phyloP scores from a whole-genome alignment of 805 yeast genomes.

The Hanseniaspora lindneri region DNA sequence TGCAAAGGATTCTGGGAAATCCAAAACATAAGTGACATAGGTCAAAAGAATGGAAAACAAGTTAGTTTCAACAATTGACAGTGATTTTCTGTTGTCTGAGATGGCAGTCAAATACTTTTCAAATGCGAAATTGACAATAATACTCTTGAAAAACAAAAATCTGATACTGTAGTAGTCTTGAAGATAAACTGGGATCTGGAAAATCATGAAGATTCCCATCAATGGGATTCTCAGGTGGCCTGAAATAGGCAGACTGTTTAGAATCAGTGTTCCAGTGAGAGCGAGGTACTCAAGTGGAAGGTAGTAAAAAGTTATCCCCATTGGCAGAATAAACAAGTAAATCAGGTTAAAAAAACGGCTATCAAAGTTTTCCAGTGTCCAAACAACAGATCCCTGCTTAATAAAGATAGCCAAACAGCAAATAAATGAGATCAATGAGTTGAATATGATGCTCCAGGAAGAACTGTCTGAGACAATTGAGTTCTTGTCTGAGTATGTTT shows the following conservation, averaged over 20 bases:
- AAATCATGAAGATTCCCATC: constrained; percentile 22
- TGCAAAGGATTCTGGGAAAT: constrained; percentile 19
- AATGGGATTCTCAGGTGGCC: constrained; percentile 20
- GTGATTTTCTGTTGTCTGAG: constrained; percentile 29
- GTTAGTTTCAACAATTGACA: constrained; percentile 31
- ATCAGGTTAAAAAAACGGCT: constrained; percentile 10
- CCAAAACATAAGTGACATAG: constrained; percentile 27
- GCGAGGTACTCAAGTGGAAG: constrained; percentile 8
- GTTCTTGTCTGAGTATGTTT: constrained; percentile 8
- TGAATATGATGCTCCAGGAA: constrained; percentile 6
- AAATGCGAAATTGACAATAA: constrained; percentile 23
- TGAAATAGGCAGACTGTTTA: constrained; percentile 17
- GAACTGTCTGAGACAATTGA: constrained; percentile 3
- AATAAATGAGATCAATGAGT: constrained; percentile 10
- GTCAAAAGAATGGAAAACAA: constrained; percentile 31
- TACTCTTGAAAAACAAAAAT: constrained; percentile 19
- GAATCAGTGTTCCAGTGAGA: constrained; percentile 11
- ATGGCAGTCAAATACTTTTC: constrained; percentile 24
- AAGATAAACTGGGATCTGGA: constrained; percentile 17
- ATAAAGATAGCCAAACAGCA: constrained; percentile 8
- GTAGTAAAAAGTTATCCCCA: constrained; percentile 9
- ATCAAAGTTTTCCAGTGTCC: constrained; percentile 12
- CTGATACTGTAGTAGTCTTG: constrained; percentile 19
- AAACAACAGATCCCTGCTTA: constrained; percentile 1
- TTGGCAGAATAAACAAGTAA: constrained; percentile 13